phyloP scores from a whole-genome alignment of 805 yeast species.

The Lipomyces oligophaga region DNA sequence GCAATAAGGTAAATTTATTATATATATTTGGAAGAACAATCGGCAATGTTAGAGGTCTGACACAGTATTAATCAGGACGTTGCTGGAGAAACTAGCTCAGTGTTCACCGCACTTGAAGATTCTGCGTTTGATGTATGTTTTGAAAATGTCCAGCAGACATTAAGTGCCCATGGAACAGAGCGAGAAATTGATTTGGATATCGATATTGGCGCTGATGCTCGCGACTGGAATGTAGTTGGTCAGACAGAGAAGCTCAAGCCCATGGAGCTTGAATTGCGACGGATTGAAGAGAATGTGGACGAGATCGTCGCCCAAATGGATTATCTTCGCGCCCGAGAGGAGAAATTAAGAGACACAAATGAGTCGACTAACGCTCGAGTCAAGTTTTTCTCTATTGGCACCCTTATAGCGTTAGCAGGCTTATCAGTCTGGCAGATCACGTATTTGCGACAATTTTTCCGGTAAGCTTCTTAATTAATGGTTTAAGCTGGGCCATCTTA shows the following conservation, averaged over 20 bases:
- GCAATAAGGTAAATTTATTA: slow-evolving; percentile 44
- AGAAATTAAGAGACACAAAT: slow-evolving; percentile 90
- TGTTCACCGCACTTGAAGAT: slow-evolving; percentile 78
- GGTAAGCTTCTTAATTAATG: slow-evolving; percentile 25
- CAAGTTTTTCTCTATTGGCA: slow-evolving; percentile 72
- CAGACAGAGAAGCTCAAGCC: slow-evolving; percentile 92
- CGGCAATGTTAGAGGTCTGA: too few species aligned
- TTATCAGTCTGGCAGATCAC: slow-evolving; percentile 91
- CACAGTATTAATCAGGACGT: slow-evolving; percentile 52
- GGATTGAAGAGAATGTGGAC: slow-evolving; percentile 77
- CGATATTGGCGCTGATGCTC: slow-evolving; percentile 93
- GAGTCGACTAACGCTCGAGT: slow-evolving; percentile 94
- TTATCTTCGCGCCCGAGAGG: slow-evolving; percentile 84
- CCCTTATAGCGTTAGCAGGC: slow-evolving; percentile 63
- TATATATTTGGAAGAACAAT: background rate
- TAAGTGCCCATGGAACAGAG: slow-evolving; percentile 39
- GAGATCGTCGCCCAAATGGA: slow-evolving; percentile 77
- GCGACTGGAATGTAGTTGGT: slow-evolving; percentile 96
- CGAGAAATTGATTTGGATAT: slow-evolving; percentile 86
- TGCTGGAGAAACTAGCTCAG: slow-evolving; percentile 65
- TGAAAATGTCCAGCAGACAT: slow-evolving; percentile 50
- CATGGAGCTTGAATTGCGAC: slow-evolving; percentile 81
- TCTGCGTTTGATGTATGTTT: slow-evolving; percentile 91
- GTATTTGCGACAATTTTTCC: slow-evolving; percentile 87
- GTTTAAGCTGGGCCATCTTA: background rate